Evolutionary conservation across 2,329 filamentous ascomycete species (phyloP).

Genomic region (Exserohilum turcica): DNA sequence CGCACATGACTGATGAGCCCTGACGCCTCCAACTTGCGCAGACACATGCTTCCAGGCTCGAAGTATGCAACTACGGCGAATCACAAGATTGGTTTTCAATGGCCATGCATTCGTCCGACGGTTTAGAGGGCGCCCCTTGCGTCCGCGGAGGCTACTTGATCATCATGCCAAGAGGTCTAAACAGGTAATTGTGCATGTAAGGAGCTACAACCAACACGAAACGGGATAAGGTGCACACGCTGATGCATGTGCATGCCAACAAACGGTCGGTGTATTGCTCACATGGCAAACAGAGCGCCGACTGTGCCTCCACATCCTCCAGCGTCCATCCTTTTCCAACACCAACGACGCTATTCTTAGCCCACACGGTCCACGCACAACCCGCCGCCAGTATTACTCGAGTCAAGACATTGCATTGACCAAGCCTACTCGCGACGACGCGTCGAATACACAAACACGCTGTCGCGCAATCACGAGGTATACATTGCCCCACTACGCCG

Average conservation of each 20-base stretch:
- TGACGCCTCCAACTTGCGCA: background rate
- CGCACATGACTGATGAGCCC: background rate
- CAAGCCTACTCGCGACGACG: background rate
- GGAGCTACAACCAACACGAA: background rate
- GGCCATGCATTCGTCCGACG: slow-evolving; percentile 2
- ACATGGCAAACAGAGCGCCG: background rate
- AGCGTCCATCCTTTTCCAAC: background rate
- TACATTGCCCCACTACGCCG: slow-evolving; percentile 19
- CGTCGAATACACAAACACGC: slow-evolving; percentile 15
- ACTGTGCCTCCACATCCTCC: background rate
- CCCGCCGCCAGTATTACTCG: background rate
- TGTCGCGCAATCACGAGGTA: slow-evolving; percentile 33
- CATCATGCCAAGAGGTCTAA: background rate
- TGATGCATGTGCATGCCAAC: background rate
- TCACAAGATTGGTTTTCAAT: slow-evolving; percentile 3
- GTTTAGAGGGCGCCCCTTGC: slow-evolving; percentile 9
- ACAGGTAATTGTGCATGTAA: slow-evolving; percentile 1
- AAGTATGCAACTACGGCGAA: background rate
- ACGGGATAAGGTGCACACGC: background rate
- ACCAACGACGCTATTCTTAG: background rate
- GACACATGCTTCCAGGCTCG: background rate
- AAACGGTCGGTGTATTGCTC: slow-evolving; percentile 1
- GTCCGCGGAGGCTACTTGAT: background rate
- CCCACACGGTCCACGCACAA: background rate
- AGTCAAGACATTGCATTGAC: background rate